These are phyloP conservation scores for Hysterangium stoloniferum DNA, from an alignment of 768 basidiomycete genomes.

Conservation along the genomic window DNA sequence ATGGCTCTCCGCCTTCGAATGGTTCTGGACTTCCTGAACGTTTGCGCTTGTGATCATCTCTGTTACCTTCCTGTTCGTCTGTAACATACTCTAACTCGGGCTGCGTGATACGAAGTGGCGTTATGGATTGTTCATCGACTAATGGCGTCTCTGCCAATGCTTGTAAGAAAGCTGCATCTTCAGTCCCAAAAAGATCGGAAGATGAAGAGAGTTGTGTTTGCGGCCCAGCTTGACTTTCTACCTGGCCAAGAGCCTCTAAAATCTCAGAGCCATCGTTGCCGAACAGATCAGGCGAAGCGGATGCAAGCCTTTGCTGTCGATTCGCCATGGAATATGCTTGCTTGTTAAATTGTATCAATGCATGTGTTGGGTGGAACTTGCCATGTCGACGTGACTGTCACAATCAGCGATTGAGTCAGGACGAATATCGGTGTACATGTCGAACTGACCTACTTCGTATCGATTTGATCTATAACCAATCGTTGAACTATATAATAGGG, in stretches of 20 bases:
- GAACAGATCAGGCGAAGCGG: constrained; percentile 5
- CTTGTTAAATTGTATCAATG: too few species aligned
- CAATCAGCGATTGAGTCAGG: too few species aligned
- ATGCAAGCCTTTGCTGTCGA: too few species aligned
- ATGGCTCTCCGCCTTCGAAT: background rate
- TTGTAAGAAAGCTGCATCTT: constrained; percentile 14
- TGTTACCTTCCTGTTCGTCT: background rate
- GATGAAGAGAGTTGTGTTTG: background rate
- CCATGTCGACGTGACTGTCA: too few species aligned
- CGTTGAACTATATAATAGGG: too few species aligned
- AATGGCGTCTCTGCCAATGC: constrained; percentile 7
- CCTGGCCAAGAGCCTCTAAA: constrained; percentile 7
- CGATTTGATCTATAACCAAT: too few species aligned
- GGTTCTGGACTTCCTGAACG: constrained; percentile 4
- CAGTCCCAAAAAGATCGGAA: constrained; percentile 14
- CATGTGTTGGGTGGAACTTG: too few species aligned
- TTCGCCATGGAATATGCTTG: too few species aligned
- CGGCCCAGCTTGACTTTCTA: background rate
- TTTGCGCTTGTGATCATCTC: background rate
- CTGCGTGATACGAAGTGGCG: background rate
- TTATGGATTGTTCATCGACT: background rate
- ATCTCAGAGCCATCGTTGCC: background rate
- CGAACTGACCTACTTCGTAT: too few species aligned
- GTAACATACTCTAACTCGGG: background rate
- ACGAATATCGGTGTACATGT: too few species aligned